phyloP scores from a whole-genome alignment of 2,329 filamentous ascomycete genomes.

The Aspergillus japonicus region DNA sequence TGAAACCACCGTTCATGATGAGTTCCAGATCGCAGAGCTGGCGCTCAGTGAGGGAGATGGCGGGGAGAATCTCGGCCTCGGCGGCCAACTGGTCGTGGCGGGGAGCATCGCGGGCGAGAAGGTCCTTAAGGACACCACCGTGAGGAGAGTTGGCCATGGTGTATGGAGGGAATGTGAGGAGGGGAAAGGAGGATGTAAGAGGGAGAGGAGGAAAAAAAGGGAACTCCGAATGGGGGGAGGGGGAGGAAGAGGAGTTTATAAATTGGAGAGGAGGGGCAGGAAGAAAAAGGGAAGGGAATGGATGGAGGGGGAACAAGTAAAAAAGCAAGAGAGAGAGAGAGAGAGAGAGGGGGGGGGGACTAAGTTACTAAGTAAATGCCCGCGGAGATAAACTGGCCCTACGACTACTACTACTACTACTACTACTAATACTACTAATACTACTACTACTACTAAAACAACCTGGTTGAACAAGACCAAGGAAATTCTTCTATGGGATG shows the following conservation, averaged over 20 bases:
- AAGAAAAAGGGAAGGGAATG: constrained; percentile 1
- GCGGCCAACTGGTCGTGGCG: constrained; percentile 73
- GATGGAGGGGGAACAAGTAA: background rate
- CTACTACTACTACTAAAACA: background rate
- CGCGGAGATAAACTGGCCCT: constrained; percentile 7
- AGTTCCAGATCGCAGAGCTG: constrained; percentile 97
- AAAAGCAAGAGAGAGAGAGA: no score
- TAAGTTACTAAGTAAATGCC: constrained; percentile 1
- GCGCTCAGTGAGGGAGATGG: constrained; percentile 82
- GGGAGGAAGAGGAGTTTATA: background rate
- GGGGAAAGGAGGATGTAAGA: constrained; percentile 10
- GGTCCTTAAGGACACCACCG: constrained; percentile 95
- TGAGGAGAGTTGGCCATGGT: constrained; percentile 62
- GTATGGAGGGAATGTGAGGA: constrained; percentile 7
- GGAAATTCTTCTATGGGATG: background rate
- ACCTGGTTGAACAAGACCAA: background rate
- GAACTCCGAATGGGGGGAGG: background rate
- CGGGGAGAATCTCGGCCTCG: constrained; percentile 84
- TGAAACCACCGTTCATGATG: constrained; percentile 97
- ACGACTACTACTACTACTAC: background rate
- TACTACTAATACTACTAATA: background rate
- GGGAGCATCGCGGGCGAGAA: constrained; percentile 87
- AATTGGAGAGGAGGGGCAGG: background rate
- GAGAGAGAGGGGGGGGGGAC: background rate
- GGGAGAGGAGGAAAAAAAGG: constrained; percentile 3